phyloP scores from a whole-genome alignment of 2,329 filamentous ascomycete species.

The Didymella exigua region DNA sequence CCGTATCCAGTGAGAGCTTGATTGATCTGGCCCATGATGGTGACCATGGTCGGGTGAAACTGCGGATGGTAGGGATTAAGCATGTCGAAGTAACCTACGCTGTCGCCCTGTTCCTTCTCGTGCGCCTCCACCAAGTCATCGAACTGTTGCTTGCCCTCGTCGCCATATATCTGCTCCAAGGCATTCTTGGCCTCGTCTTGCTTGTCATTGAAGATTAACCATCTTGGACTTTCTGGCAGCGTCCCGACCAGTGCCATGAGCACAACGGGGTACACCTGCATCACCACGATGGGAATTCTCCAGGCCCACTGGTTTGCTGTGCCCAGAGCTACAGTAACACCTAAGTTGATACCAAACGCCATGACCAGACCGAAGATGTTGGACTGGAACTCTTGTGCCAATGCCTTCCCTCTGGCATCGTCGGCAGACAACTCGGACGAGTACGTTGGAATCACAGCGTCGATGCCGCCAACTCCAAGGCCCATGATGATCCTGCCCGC shows the following conservation, averaged over 20 bases:
- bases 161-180: slow-evolving; percentile 57
- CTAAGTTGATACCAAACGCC: slow-evolving; percentile 65
- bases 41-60: slow-evolving; percentile 66
- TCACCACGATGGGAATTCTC: slow-evolving; percentile 64
- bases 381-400: slow-evolving; percentile 68
- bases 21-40: slow-evolving; percentile 67
- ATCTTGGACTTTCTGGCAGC: slow-evolving; percentile 64
- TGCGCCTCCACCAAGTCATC: slow-evolving; percentile 59
- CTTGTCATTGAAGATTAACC: slow-evolving; percentile 60
- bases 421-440: slow-evolving; percentile 63
- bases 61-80: slow-evolving; percentile 59
- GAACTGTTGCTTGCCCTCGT: slow-evolving; percentile 56
- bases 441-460: slow-evolving; percentile 66
- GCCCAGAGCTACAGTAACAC: slow-evolving; percentile 59
- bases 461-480: slow-evolving; percentile 64
- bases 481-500: slow-evolving; percentile 60
- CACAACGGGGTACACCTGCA: slow-evolving; percentile 64
- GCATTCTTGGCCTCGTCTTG: slow-evolving; percentile 58
- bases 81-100: slow-evolving; percentile 63
- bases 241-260: slow-evolving; percentile 59
- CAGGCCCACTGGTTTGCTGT: slow-evolving; percentile 66
- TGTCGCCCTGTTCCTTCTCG: slow-evolving; percentile 56
- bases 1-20: slow-evolving; percentile 65
- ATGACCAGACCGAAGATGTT: slow-evolving; percentile 68
- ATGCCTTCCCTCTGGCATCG: slow-evolving; percentile 61